These are phyloP conservation scores for Clarireedia hainanense DNA, from an alignment of 2,329 filamentous ascomycete genomes.

Conservation along the genomic window DNA sequence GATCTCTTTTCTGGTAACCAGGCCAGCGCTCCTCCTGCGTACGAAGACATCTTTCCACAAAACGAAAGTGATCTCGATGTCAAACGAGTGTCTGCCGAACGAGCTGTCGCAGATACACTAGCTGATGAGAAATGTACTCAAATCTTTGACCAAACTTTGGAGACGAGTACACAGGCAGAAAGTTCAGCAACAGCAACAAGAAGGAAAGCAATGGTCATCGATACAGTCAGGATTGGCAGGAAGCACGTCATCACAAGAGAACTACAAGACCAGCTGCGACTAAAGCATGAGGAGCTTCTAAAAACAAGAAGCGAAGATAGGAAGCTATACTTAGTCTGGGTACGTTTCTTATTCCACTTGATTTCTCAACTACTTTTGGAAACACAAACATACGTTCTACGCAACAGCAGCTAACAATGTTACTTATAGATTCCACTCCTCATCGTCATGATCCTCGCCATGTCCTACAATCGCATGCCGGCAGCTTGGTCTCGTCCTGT, in stretches of 20 bases:
- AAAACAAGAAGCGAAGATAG: slow-evolving; percentile 56
- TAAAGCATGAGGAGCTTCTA: slow-evolving; percentile 52
- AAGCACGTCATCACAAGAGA: slow-evolving; percentile 58
- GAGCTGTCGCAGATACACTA: slow-evolving; percentile 49
- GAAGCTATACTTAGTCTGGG: slow-evolving; percentile 63
- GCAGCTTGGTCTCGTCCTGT: slow-evolving; percentile 31
- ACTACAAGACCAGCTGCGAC: slow-evolving; percentile 55
- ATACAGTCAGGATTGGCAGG: slow-evolving; percentile 50
- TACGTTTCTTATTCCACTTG: slow-evolving; percentile 29
- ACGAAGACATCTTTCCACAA: slow-evolving; percentile 68
- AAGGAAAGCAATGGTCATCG: slow-evolving; percentile 25
- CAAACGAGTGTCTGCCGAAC: slow-evolving; percentile 50
- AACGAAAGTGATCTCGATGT: slow-evolving; percentile 36
- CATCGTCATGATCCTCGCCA: slow-evolving; percentile 39
- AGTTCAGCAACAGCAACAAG: slow-evolving; percentile 34
- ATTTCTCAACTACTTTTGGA: background rate
- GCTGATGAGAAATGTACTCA: slow-evolving; percentile 50
- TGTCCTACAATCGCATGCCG: slow-evolving; percentile 45
- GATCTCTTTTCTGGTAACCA: slow-evolving; percentile 50
- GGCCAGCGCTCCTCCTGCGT: slow-evolving; percentile 59
- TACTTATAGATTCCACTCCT: slow-evolving; percentile 41
- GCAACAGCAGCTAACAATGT: background rate
- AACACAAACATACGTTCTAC: background rate
- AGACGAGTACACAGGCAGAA: slow-evolving; percentile 14
- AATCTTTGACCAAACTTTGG: slow-evolving; percentile 40